phyloP scores from a whole-genome alignment of 2,329 filamentous ascomycete species.

The Calonectria naviculata region DNA sequence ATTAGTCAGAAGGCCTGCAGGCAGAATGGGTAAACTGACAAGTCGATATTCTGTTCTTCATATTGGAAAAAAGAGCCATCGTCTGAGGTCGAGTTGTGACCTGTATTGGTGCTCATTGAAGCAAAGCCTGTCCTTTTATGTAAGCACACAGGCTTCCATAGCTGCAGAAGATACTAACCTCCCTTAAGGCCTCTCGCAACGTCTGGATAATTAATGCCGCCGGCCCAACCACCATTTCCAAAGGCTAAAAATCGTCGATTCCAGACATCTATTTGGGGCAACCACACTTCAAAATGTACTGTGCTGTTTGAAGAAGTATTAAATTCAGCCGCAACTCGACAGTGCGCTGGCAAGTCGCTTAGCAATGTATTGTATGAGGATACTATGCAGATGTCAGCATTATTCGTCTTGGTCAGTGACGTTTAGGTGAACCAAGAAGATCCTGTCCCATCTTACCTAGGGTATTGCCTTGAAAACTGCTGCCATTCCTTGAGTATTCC shows the following conservation, averaged over 20 bases:
- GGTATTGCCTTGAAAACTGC: neutral
- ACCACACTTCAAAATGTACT: neutral
- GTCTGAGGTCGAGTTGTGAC: neutral
- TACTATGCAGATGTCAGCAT: neutral
- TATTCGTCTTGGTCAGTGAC: no score
- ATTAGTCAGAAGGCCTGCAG: neutral
- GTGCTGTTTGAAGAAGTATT: neutral
- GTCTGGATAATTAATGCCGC: neutral
- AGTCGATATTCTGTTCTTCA: neutral
- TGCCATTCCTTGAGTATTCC: neutral
- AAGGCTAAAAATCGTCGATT: neutral
- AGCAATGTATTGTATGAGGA: neutral
- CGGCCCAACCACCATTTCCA: neutral
- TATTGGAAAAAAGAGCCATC: neutral
- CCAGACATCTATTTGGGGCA: neutral
- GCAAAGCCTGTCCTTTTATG: neutral
- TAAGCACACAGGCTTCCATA: neutral
- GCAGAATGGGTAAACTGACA: neutral
- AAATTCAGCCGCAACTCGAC: neutral
- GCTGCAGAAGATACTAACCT: neutral
- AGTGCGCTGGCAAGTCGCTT: neutral
- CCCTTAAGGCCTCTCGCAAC: neutral
- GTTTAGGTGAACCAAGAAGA: no score
- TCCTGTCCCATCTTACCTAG: neutral
- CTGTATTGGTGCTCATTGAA: neutral